phyloP scores from a whole-genome alignment of 2,329 filamentous ascomycete species.

The Fonsecaea pedrosoi region DNA sequence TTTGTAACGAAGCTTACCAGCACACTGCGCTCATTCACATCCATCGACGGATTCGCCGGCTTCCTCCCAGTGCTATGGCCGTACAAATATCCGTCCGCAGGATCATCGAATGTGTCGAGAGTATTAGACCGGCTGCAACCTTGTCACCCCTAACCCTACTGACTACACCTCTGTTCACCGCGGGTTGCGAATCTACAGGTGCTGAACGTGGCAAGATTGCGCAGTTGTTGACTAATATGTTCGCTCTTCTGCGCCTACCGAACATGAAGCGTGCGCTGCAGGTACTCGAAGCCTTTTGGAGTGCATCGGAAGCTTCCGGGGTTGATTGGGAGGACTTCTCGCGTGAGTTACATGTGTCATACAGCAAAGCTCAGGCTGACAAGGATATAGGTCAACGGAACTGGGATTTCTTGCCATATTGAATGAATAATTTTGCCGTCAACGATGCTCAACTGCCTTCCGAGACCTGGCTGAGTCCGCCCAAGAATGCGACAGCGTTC shows the following conservation, averaged over 20 bases:
- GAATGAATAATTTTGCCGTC: neutral
- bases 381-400: slow-evolving; percentile 12
- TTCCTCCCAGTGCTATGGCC: slow-evolving; percentile 29
- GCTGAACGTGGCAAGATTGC: slow-evolving; percentile 10
- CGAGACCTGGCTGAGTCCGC: no score
- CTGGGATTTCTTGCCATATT: slow-evolving; percentile 23
- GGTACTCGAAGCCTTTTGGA: slow-evolving; percentile 20
- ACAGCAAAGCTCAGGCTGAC: neutral
- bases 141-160: slow-evolving; percentile 52
- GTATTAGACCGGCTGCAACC: slow-evolving; percentile 49
- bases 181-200: slow-evolving; percentile 40
- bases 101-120: slow-evolving; percentile 49
- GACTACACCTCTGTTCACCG: slow-evolving; percentile 53
- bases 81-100: slow-evolving; percentile 37
- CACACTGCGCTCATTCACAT: slow-evolving; percentile 54
- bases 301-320: slow-evolving; percentile 6
- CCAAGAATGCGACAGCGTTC: neutral
- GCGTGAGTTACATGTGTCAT: slow-evolving; percentile 6
- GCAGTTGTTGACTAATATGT: slow-evolving; percentile 9
- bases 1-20: slow-evolving; percentile 54
- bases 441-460: neutral
- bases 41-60: slow-evolving; percentile 47
- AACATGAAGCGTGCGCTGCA: slow-evolving; percentile 21
- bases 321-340: slow-evolving; percentile 18
- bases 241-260: slow-evolving; percentile 15